Percentiles rank a stretch among this genome's conserved stretches.
These are phyloP conservation scores for Cercospora sp. DNA, from an alignment of 2,329 filamentous ascomycete species.

Conservation along the genomic window DNA sequence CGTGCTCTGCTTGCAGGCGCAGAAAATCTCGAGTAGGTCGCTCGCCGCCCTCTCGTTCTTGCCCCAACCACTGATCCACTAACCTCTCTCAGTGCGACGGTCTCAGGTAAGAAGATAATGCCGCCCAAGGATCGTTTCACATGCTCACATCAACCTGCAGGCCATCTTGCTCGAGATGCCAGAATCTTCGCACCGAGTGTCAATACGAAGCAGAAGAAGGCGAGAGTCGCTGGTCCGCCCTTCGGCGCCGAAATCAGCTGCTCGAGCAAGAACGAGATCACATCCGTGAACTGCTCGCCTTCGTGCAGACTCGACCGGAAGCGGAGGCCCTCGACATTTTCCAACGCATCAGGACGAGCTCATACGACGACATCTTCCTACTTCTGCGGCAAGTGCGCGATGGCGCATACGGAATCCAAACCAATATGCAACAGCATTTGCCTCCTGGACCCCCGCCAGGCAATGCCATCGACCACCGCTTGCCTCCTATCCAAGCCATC, in stretches of 20 bases:
- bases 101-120: slow-evolving; percentile 25
- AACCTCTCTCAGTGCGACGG: slow-evolving; percentile 29
- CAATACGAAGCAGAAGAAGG: slow-evolving; percentile 38
- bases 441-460: slow-evolving; percentile 3
- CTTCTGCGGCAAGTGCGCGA: slow-evolving; percentile 29
- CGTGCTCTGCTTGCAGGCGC: slow-evolving; percentile 34
- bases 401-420: slow-evolving; percentile 17
- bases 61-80: slow-evolving; percentile 14
- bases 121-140: background rate
- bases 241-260: slow-evolving; percentile 35
- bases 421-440: slow-evolving; percentile 11
- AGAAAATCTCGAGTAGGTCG: slow-evolving; percentile 33
- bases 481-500: slow-evolving; percentile 28
- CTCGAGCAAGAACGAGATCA: slow-evolving; percentile 37
- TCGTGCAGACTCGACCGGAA: slow-evolving; percentile 33
- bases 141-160: slow-evolving; percentile 24
- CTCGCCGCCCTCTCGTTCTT: background rate
- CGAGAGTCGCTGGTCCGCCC: slow-evolving; percentile 39
- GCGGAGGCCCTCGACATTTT: slow-evolving; percentile 35
- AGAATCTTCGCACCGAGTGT: slow-evolving; percentile 35
- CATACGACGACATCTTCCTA: slow-evolving; percentile 29
- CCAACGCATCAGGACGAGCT: slow-evolving; percentile 31
- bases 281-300: slow-evolving; percentile 32
- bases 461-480: slow-evolving; percentile 23
- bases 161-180: slow-evolving; percentile 36